These are phyloP conservation scores for Groenewaldozyma salmanticensis DNA, from an alignment of 805 yeast genomes.

Conservation along the genomic window DNA sequence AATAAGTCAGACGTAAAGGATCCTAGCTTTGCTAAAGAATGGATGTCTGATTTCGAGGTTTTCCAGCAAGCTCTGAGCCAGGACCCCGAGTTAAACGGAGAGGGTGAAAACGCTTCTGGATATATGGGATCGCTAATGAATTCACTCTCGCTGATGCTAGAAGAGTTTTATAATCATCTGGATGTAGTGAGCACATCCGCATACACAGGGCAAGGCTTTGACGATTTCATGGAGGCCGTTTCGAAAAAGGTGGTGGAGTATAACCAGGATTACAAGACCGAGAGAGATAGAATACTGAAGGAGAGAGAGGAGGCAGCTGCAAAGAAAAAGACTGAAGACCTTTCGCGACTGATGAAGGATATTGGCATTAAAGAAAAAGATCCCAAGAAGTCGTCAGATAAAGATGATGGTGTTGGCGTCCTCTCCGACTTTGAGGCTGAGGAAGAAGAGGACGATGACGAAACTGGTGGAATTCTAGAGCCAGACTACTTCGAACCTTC, in stretches of 20 bases:
- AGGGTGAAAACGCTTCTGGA: conserved; percentile 56
- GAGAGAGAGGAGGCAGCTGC: conserved; percentile 71
- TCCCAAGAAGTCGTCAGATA: conserved; percentile 33
- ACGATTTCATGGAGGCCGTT: conserved; percentile 76
- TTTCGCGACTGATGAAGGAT: conserved; percentile 74
- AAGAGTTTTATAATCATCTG: conserved; percentile 86
- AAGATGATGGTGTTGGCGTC: conserved; percentile 35
- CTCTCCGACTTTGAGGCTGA: conserved; percentile 43
- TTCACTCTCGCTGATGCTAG: conserved; percentile 92
- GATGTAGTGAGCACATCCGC: conserved; percentile 92
- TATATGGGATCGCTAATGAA: conserved; percentile 91
- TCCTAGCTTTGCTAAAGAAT: conserved; percentile 80
- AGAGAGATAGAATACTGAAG: conserved; percentile 71
- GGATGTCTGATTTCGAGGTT: conserved; percentile 95
- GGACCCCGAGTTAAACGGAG: conserved; percentile 57
- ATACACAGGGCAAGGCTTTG: conserved; percentile 89
- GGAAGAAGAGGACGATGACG: conserved; percentile 32
- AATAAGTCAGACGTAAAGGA: conserved; percentile 86
- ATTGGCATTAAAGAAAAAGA: conserved; percentile 50
- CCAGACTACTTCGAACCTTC: conserved; percentile 21
- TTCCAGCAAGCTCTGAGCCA: conserved; percentile 71
- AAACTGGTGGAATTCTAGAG: conserved; percentile 23
- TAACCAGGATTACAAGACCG: conserved; percentile 70
- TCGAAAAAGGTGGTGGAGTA: conserved; percentile 84
- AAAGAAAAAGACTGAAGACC: conserved; percentile 57